Percentiles rank a stretch among this genome's conserved stretches.
These are phyloP conservation scores for Linum lewisii DNA, from an alignment of 345 rosid genomes.

Conservation along the genomic window DNA sequence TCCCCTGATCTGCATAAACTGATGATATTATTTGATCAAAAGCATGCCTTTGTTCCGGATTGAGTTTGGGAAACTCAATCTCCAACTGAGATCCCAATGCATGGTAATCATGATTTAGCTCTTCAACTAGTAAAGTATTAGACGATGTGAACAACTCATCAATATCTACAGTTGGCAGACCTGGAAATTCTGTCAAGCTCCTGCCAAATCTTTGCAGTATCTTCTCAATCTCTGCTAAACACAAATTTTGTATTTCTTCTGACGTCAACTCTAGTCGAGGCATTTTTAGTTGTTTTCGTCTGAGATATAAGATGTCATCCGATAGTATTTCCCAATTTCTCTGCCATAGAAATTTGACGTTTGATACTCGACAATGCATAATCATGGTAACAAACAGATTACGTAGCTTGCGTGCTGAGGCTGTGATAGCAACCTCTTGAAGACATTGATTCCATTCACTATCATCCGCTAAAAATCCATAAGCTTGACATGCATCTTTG, in stretches of 20 bases:
- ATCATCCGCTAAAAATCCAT: slow-evolving; percentile 12
- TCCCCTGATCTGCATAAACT: not conserved
- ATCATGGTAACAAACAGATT: slow-evolving; percentile 3
- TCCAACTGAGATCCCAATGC: not conserved
- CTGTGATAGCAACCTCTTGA: not conserved
- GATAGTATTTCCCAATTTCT: not conserved
- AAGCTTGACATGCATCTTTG: slow-evolving; percentile 9
- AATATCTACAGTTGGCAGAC: not conserved
- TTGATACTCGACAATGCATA: not conserved
- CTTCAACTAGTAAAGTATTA: not conserved
- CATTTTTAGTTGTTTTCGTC: not conserved
- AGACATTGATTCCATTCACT: slow-evolving; percentile 5
- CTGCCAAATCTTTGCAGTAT: not conserved
- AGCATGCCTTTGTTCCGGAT: not conserved
- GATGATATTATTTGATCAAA: not conserved
- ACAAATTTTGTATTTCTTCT: not conserved
- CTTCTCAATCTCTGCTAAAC: not conserved
- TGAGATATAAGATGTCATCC: not conserved
- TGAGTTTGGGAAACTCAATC: not conserved
- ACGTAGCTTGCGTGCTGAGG: not conserved
- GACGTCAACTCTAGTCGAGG: not conserved
- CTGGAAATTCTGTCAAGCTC: not conserved
- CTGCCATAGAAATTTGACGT: not conserved
- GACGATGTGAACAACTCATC: not conserved
- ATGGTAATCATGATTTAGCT: not conserved